Base-by-base conservation (phyloP, 306 rosid species). In the Cicer arietinum region DNA sequence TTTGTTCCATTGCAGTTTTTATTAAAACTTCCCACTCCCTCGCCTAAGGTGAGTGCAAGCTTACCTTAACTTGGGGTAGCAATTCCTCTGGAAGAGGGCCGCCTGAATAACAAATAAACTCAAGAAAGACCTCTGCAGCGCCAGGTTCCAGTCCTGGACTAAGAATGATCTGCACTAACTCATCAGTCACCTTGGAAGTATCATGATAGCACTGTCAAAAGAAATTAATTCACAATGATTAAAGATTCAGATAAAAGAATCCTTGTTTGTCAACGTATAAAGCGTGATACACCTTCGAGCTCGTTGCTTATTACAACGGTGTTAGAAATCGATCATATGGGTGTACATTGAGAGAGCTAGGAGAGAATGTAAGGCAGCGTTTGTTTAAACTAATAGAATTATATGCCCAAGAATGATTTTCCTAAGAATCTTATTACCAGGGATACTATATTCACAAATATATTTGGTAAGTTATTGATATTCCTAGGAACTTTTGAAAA, bases 41-140 rank as follows among this genome's bases (percentile, higher is more conserved):
- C 58, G 12, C 25, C 54, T 39, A 37, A 25, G 10, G 48, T 22
- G 18, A 6, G 17, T 18, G 69, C 73, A 47, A 16, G 54, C 79
- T 79, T 63, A 91, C 98, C 89, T 90, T 91, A 71, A 91, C 88
- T 77, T 74, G 88, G 67, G 98, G 98, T 79, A 94, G 82, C 78
- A 94, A 76, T 63, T 94, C 97, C 79, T 94, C 98, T 1, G 98
- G 98, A 82, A 94, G 98, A 57, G 96, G 98, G 71, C 98, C 97
- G 20, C 85, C 94, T 1, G 98, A 94, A 80, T 91, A 94, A 84
- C 97, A 94, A 77, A 94, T 88, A 58, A 94, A 94, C 89, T 91
- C 98, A 20, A 94, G 91, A 84, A 94, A 94, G 65, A 94, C 91
- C 64, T 91, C 96, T 4, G 83, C 97, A 6, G 98, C 98, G 22